Evolutionary conservation across 192 early-diverging fungal genomes (phyloP).

Genomic region (Thamnidium elegans): DNA sequence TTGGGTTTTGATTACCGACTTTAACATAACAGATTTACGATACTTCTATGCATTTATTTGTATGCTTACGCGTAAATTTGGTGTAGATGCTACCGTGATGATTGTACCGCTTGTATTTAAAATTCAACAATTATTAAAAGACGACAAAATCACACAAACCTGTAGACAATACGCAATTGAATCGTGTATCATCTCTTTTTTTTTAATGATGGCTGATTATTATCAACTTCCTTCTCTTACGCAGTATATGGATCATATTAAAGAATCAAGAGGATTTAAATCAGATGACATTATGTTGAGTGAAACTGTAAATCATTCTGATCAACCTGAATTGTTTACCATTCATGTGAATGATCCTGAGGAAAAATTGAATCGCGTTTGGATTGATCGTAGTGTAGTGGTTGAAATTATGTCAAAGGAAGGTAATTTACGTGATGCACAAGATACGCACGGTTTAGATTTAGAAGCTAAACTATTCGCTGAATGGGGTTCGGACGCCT

Average conservation of each 20-base stretch:
- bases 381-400: constrained; percentile 20
- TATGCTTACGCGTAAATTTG: constrained; percentile 18
- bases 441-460: constrained; percentile 33
- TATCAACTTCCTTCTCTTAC: constrained; percentile 14
- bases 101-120: constrained; percentile 24
- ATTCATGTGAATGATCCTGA: not conserved
- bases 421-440: constrained; percentile 17
- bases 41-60: constrained; percentile 16
- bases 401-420: constrained; percentile 27
- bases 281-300: not conserved
- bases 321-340: not conserved
- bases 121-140: constrained; percentile 19
- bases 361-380: not conserved
- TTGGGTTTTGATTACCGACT: constrained; percentile 20
- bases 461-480: constrained; percentile 33
- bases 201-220: constrained; percentile 6
- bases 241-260: constrained; percentile 12
- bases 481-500: constrained; percentile 30
- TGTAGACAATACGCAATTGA: constrained; percentile 11
- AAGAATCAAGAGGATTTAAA: not conserved
- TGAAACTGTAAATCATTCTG: not conserved
- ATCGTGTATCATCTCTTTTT: constrained; percentile 1
- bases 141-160: constrained; percentile 5
- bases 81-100: constrained; percentile 25
- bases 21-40: constrained; percentile 5